Evolutionary conservation across 768 basidiomycete genomes (phyloP).

Genomic region (Plicaturopsis crispa): DNA sequence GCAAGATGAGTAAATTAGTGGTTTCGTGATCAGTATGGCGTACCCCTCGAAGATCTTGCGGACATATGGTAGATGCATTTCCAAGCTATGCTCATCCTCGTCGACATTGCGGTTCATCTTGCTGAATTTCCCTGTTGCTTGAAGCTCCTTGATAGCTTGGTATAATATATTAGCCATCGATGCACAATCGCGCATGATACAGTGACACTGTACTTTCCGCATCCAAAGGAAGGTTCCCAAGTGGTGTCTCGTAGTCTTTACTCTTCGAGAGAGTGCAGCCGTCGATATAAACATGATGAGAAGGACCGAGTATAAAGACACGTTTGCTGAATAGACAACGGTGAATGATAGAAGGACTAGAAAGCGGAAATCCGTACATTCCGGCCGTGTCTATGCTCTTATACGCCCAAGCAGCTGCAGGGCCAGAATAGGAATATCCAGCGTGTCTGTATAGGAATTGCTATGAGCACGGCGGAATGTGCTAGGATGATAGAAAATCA

Average conservation of each 20-base stretch:
- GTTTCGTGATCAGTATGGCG: background rate
- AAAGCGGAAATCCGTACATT: conserved; percentile 49
- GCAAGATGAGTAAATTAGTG: background rate
- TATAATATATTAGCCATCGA: no score
- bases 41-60: conserved; percentile 81
- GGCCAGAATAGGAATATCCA: conserved; percentile 92
- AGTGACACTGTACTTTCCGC: conserved; percentile 67
- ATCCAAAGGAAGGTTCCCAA: conserved; percentile 80
- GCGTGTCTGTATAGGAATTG: conserved; percentile 61
- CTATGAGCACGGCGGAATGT: conserved; percentile 1
- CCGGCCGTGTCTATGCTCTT: conserved; percentile 72
- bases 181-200: no score
- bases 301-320: conserved; percentile 93
- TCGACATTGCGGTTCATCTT: conserved; percentile 62
- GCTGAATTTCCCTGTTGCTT: conserved; percentile 59
- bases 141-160: conserved; percentile 64
- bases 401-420: conserved; percentile 95
- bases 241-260: conserved; percentile 71
- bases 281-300: conserved; percentile 84
- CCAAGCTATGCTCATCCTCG: conserved; percentile 94
- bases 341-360: conserved; percentile 6
- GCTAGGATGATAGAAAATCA: background rate
- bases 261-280: conserved; percentile 86
- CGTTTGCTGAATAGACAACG: conserved; percentile 52
- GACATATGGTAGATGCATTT: conserved; percentile 95